Evolutionary conservation across 2,329 filamentous ascomycete genomes (phyloP).

Genomic region (Thelonectria blattea): DNA sequence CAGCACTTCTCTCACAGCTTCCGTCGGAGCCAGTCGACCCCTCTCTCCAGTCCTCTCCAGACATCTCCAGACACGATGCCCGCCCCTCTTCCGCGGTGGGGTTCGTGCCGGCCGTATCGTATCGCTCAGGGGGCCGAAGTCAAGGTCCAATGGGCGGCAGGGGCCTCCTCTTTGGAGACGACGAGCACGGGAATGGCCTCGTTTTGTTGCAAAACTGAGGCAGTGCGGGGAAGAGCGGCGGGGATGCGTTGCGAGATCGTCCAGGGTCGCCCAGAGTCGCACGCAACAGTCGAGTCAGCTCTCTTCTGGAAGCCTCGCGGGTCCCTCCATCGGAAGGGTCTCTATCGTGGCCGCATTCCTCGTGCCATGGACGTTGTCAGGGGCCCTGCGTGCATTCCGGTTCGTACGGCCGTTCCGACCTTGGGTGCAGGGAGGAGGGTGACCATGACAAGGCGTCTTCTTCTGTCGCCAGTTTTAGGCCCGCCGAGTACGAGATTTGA

Average conservation of each 20-base stretch:
- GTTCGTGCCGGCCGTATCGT: slow-evolving; percentile 7
- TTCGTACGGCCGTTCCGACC: neutral
- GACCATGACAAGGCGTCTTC: slow-evolving; percentile 1
- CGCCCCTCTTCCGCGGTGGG: slow-evolving; percentile 15
- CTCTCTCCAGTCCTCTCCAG: neutral
- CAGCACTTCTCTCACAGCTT: slow-evolving; percentile 20
- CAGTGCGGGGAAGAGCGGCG: slow-evolving; percentile 17
- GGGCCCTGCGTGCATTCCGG: slow-evolving; percentile 1
- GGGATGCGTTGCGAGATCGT: slow-evolving; percentile 7
- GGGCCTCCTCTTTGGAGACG: neutral
- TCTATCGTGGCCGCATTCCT: slow-evolving; percentile 4
- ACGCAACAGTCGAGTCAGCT: neutral
- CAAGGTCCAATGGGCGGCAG: slow-evolving; percentile 11
- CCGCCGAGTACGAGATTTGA: slow-evolving; percentile 16
- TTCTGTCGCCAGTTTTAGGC: neutral
- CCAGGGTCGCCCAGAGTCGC: slow-evolving; percentile 4
- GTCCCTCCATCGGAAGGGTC: slow-evolving; percentile 2
- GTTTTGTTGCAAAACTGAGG: slow-evolving; percentile 13
- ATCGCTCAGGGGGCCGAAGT: slow-evolving; percentile 15
- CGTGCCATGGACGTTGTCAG: slow-evolving; percentile 4
- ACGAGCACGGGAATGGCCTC: neutral
- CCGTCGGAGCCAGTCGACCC: slow-evolving; percentile 17
- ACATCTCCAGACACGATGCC: slow-evolving; percentile 10
- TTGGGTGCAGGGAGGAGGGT: neutral
- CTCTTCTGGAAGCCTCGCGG: slow-evolving; percentile 9